Conservation (phyloP, 371 early-diverging fungal species). For the Chytridium lagenaria region DNA sequence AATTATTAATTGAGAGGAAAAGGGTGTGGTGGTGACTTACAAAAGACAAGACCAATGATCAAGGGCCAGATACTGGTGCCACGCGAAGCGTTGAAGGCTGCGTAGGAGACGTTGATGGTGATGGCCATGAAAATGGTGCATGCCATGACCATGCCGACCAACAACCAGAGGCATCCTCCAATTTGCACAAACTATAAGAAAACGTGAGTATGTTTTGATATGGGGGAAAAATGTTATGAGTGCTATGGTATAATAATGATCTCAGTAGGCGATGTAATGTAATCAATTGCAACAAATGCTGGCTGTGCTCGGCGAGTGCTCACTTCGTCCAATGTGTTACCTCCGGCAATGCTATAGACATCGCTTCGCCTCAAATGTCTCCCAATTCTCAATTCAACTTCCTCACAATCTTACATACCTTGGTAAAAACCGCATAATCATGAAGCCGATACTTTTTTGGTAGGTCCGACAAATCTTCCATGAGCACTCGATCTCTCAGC, state of each 20-base stretch:
- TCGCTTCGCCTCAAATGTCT: no score
- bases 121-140: conserved; percentile 15
- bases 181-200: conserved; percentile 13
- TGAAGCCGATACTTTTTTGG: conserved; percentile 1
- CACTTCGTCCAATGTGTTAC: no score
- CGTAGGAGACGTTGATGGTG: conserved; percentile 23
- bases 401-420: neutral
- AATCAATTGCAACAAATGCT: no score
- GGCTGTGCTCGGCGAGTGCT: no score
- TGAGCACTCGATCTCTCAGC: conserved; percentile 6
- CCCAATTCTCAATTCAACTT: no score
- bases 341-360: no score
- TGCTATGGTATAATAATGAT: no score
- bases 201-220: neutral
- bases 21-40: conserved; percentile 11
- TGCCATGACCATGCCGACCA: conserved; percentile 18
- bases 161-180: conserved; percentile 16
- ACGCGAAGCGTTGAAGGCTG: conserved; percentile 18
- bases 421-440: conserved; percentile 10
- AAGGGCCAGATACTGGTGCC: conserved; percentile 4
- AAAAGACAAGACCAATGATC: conserved; percentile 13
- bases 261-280: no score
- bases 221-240: no score
- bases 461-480: neutral
- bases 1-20: neutral